A percentile compares a stretch with the other conserved stretches of the same genome.
Evolutionary conservation across 495 filamentous ascomycete genomes (phyloP).

Genomic region (Pyrenula aspistea): DNA sequence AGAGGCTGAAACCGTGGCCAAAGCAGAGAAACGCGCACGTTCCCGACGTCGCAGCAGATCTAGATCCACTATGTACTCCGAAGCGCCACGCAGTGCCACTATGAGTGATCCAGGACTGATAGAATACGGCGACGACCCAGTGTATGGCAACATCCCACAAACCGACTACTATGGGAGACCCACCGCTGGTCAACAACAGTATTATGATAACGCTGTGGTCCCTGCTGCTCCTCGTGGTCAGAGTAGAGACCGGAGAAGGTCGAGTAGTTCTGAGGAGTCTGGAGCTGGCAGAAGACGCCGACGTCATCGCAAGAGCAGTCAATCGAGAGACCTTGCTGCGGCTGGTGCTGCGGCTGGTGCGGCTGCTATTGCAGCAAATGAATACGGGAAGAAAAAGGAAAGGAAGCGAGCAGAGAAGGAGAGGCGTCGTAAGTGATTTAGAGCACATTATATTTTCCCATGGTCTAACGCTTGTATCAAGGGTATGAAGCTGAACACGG

Average conservation of each 20-base stretch:
- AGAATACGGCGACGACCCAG: constrained; percentile 64
- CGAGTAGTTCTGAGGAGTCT: constrained; percentile 31
- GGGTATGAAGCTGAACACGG: constrained; percentile 24
- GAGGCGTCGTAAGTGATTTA: constrained; percentile 10
- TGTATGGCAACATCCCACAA: constrained; percentile 37
- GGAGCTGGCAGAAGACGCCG: constrained; percentile 27
- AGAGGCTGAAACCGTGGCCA: constrained; percentile 28
- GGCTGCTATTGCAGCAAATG: constrained; percentile 65
- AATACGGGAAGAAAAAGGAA: constrained; percentile 53
- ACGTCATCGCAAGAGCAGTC: constrained; percentile 37
- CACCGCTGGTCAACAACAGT: constrained; percentile 24
- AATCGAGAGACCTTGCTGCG: constrained; percentile 51
- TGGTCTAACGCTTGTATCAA: constrained; percentile 10
- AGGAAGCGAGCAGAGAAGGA: constrained; percentile 37
- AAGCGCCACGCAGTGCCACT: constrained; percentile 43
- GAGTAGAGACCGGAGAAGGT: constrained; percentile 28
- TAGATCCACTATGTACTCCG: constrained; percentile 38
- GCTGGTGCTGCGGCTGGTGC: constrained; percentile 60
- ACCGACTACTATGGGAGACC: constrained; percentile 40
- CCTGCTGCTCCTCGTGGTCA: constrained; percentile 19
- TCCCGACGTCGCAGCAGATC: constrained; percentile 46
- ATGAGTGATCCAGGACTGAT: constrained; percentile 62
- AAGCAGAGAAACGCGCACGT: constrained; percentile 31
- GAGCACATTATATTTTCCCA: not conserved
- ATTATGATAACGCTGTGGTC: constrained; percentile 26